Percentiles rank a stretch among this genome's conserved stretches.
phyloP scores from a whole-genome alignment of 202 grass and related monocot species.

The Hordeum pubiflorum region DNA sequence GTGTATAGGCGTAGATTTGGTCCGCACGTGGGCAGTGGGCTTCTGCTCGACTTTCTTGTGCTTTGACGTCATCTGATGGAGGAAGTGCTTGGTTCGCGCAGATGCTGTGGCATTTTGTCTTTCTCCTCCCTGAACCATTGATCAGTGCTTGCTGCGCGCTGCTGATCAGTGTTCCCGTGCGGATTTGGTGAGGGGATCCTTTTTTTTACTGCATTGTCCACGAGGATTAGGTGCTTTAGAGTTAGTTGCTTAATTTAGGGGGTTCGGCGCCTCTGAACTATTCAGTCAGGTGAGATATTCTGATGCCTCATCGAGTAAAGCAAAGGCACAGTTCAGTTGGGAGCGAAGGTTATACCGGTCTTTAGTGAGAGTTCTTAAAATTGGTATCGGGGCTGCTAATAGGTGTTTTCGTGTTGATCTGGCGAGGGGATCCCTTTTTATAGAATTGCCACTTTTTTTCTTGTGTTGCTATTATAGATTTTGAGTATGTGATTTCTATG shows the following conservation, averaged over 20 bases:
- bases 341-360: neutral
- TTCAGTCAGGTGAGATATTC: neutral
- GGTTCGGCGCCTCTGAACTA: neutral
- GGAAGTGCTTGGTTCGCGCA: neutral
- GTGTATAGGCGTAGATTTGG: constrained; percentile 24
- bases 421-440: neutral
- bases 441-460: neutral
- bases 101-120: neutral
- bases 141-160: neutral
- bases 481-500: neutral
- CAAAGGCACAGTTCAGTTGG: neutral
- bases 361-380: neutral
- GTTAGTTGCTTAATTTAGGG: constrained; percentile 14
- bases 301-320: neutral
- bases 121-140: neutral
- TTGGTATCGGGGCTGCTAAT: neutral
- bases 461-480: neutral
- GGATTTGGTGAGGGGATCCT: neutral
- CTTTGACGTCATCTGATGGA: neutral
- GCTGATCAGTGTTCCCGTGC: constrained; percentile 1
- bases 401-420: neutral
- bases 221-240: constrained; percentile 1
- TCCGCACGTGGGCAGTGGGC: neutral
- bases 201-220: neutral
- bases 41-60: neutral